Base-by-base conservation (phyloP, 1,284 basidiomycete species). In the Ceratobasidium sp. region DNA sequence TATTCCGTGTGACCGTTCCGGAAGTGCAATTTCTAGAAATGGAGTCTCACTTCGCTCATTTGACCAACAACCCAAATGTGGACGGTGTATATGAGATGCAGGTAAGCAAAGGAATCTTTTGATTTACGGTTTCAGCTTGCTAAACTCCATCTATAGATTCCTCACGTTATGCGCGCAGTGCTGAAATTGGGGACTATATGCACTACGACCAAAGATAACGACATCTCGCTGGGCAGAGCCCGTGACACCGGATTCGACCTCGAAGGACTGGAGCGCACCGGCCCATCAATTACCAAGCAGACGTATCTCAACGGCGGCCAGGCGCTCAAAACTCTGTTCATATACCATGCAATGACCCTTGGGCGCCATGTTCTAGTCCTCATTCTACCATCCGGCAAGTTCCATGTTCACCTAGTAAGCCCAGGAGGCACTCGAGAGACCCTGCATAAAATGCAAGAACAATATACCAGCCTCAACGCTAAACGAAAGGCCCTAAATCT, bases 21-120 rank as follows among this genome's bases (percentile, higher is more conserved):
- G 98, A 99, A 84, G 92, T 94, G 3, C 86, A 93, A 18, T 99
- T 93, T 84, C 88, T 94, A 46, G 92, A 95, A 60, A 94, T 94
- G 40, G 94, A 96, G 82, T 92, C 95, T 77, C 95, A 98, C 84
- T 99, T 99, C 83, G 93, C 96, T 46, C 93, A 95, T 82, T 89
- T 99, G 73, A 95, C 93, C 80, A 98, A 98, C 84, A 95, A 97
- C 82, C 95, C 97, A 0, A 97, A 96, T 83, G 95, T 99, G 9
- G 97, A 99, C 81, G 97, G 96, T 1, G 94, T 98, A 1, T 99
- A 94, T 83, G 98, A 99, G 86, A 89, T 94, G 53, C 96, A 99
- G 89, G 95, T 94, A 81, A 77, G 80, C 86, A 78, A 28, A 7
- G 71, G 69, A 18, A 18, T 7, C 67, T 58, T 79, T 39, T 68